phyloP scores from a whole-genome alignment of 2,329 filamentous ascomycete species.

The Mycocentrospora acerina region DNA sequence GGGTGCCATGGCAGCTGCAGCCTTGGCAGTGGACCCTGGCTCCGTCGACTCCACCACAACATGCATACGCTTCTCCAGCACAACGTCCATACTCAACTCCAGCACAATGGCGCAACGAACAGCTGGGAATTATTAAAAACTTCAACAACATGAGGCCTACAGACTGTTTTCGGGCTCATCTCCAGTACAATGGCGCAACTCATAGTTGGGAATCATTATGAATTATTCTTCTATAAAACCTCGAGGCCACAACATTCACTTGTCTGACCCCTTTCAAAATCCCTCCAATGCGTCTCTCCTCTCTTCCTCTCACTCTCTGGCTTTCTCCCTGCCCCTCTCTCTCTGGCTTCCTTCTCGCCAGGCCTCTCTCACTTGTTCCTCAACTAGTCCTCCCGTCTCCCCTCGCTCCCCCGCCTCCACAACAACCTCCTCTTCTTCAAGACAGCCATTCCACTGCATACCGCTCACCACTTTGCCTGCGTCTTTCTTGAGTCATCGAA shows the following conservation, averaged over 20 bases:
- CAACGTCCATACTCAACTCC: no score
- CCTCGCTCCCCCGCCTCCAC: slow-evolving; percentile 9
- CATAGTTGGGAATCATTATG: no score
- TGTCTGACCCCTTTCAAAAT: slow-evolving; percentile 8
- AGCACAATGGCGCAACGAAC: no score
- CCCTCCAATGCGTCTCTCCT: slow-evolving; percentile 5
- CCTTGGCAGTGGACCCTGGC: slow-evolving; percentile 16
- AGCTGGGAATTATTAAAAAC: no score
- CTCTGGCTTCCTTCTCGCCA: slow-evolving; percentile 6
- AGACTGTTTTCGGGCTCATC: no score
- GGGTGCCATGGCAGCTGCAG: slow-evolving; percentile 5
- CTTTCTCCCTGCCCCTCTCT: slow-evolving; percentile 6
- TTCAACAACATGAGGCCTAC: no score
- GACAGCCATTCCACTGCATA: slow-evolving; percentile 11
- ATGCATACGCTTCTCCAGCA: no score
- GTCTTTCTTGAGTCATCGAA: slow-evolving; percentile 19
- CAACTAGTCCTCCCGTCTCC: slow-evolving; percentile 10
- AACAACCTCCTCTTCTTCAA: slow-evolving; percentile 7
- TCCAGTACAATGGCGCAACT: no score
- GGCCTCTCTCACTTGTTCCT: slow-evolving; percentile 9
- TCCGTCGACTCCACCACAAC: no score
- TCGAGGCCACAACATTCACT: no score
- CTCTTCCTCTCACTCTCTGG: no score
- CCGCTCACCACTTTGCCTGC: slow-evolving; percentile 11
- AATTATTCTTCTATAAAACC: no score